Evolutionary conservation across 2,329 filamentous ascomycete genomes (phyloP).

Genomic region (Aspergillus pseudoterreus): DNA sequence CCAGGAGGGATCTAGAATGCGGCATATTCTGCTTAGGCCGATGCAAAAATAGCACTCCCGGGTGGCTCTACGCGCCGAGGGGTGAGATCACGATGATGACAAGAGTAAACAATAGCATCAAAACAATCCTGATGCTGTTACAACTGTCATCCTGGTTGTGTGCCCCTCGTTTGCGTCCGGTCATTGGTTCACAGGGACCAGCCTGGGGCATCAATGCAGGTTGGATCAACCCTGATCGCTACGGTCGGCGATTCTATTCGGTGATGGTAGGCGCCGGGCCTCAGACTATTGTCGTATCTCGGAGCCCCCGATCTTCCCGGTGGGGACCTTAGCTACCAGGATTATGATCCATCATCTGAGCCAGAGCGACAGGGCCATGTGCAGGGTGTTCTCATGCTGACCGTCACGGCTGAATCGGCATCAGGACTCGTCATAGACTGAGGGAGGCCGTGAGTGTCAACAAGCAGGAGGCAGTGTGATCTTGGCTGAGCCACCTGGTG

Average conservation of each 20-base stretch:
- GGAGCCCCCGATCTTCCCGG: constrained; percentile 10
- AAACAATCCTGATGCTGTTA: not conserved
- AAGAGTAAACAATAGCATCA: not conserved
- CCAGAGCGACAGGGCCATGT: constrained; percentile 9
- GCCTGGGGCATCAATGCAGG: not conserved
- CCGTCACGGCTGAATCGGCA: not conserved
- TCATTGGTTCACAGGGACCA: not conserved
- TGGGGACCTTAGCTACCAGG: constrained; percentile 3
- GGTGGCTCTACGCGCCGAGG: not conserved
- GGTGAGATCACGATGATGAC: not conserved
- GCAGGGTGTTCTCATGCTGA: not conserved
- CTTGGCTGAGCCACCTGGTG: constrained; percentile 7
- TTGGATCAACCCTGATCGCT: constrained; percentile 4
- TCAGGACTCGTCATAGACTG: not conserved
- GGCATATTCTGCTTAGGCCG: not conserved
- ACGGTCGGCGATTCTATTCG: constrained; percentile 7
- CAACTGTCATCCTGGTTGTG: not conserved
- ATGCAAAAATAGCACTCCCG: not conserved
- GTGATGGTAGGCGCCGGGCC: constrained; percentile 2
- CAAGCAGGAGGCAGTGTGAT: not conserved
- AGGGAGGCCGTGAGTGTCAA: not conserved
- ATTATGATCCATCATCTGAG: constrained; percentile 8
- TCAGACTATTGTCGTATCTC: constrained; percentile 9
- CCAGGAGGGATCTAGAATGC: constrained; percentile 2
- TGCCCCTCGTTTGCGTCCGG: not conserved